Percentiles rank a stretch among this genome's conserved stretches.
Evolutionary conservation across 805 yeast species (phyloP).

Genomic region (Jamesozyma lodderae): DNA sequence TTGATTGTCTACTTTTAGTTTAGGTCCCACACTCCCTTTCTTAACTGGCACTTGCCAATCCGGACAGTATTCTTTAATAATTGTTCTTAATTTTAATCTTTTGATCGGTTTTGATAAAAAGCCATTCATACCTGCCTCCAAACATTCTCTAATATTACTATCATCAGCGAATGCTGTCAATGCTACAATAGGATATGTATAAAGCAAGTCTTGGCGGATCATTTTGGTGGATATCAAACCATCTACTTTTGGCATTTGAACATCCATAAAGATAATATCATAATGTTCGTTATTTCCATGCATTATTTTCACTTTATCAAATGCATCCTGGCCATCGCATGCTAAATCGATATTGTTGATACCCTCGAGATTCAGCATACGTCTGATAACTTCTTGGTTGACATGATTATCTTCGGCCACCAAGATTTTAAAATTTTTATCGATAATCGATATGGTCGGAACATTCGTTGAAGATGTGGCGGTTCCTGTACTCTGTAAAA

Average conservation of each 20-base stretch:
- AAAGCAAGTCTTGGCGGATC: slow-evolving; percentile 55
- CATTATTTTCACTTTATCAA: slow-evolving; percentile 50
- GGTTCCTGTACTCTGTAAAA: slow-evolving; percentile 34
- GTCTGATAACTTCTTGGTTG: slow-evolving; percentile 84
- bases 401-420: slow-evolving; percentile 94
- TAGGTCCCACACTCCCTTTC: too few relatives aligned
- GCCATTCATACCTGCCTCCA: slow-evolving; percentile 87
- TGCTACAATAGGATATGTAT: slow-evolving; percentile 75
- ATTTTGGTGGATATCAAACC: slow-evolving; percentile 76
- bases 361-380: slow-evolving; percentile 85
- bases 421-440: slow-evolving; percentile 37
- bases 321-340: slow-evolving; percentile 85
- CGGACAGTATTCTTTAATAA: slow-evolving; percentile 33
- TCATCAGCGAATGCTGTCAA: slow-evolving; percentile 94
- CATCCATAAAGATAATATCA: slow-evolving; percentile 89
- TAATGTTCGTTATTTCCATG: slow-evolving; percentile 35
- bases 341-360: slow-evolving; percentile 64
- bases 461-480: slow-evolving; percentile 23
- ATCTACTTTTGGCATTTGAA: slow-evolving; percentile 92
- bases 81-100: slow-evolving; percentile 54
- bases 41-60: slow-evolving; percentile 5
- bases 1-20: too few relatives aligned
- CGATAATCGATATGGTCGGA: slow-evolving; percentile 18
- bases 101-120: slow-evolving; percentile 84
- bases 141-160: slow-evolving; percentile 75